Conservation (phyloP, 352 stramenopile species). For the Phytophthora citrophthora region DNA sequence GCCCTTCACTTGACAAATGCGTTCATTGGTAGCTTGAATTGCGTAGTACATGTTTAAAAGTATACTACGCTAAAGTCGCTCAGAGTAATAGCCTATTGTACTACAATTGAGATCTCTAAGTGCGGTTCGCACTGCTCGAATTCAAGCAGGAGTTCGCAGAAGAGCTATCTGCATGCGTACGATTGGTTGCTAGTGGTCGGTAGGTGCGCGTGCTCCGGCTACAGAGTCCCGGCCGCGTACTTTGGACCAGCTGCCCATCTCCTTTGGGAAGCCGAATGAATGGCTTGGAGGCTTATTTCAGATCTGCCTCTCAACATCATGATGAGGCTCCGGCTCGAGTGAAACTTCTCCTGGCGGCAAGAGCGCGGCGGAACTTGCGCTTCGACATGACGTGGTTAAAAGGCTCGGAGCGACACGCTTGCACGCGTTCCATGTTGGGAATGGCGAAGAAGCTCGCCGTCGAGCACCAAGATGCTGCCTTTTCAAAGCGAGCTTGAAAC, state of each 20-base stretch:
- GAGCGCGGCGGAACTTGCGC: constrained; percentile 6
- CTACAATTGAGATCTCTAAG: neutral
- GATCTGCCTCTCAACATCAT: constrained; percentile 27
- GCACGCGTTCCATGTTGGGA: constrained; percentile 7
- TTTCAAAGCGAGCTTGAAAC: constrained; percentile 2
- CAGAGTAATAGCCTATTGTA: neutral
- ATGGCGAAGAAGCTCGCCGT: constrained; percentile 12
- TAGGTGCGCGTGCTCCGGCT: constrained; percentile 20
- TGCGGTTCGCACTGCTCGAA: constrained; percentile 5
- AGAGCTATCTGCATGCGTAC: constrained; percentile 3
- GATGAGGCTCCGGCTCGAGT: constrained; percentile 22
- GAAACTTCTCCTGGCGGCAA: constrained; percentile 41
- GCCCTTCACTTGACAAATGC: too few species aligned
- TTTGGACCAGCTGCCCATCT: constrained; percentile 35
- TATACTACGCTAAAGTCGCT: neutral
- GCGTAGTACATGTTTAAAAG: too few species aligned
- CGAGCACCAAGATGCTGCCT: constrained; percentile 3
- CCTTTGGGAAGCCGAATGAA: constrained; percentile 19
- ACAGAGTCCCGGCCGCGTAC: constrained; percentile 25
- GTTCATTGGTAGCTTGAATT: too few species aligned
- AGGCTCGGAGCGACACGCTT: constrained; percentile 4
- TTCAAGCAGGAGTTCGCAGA: constrained; percentile 10
- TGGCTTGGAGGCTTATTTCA: constrained; percentile 13
- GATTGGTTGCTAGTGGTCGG: constrained; percentile 15
- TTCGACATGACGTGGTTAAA: neutral